Evolutionary conservation across 257 asterid species (phyloP).

Genomic region (Mentha longifolia): DNA sequence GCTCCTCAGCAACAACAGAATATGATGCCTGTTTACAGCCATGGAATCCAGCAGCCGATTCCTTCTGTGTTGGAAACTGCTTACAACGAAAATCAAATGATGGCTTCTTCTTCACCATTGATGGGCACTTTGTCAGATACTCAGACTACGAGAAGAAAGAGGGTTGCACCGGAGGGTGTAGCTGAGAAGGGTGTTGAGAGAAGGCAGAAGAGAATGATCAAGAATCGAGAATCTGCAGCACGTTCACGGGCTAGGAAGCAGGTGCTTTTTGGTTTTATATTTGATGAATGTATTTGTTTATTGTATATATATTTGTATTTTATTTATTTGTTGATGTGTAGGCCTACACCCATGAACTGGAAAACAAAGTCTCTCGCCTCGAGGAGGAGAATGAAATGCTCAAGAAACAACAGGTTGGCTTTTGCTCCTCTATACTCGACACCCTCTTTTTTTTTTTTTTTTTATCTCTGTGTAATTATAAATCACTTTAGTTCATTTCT

Average conservation of each 20-base stretch:
- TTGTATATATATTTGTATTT: constrained; percentile 16
- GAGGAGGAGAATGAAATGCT: constrained; percentile 91
- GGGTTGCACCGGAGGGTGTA: constrained; percentile 58
- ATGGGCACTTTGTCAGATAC: constrained; percentile 73
- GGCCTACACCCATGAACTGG: constrained; percentile 92
- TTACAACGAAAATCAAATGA: constrained; percentile 59
- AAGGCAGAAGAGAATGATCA: constrained; percentile 98
- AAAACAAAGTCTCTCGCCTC: constrained; percentile 74
- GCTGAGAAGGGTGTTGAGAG: constrained; percentile 80
- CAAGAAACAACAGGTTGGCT: constrained; percentile 65
- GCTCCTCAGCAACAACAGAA: constrained; percentile 40
- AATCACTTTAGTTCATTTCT: neutral
- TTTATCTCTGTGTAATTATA: neutral
- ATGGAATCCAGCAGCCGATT: constrained; percentile 55
- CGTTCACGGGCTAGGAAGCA: constrained; percentile 97
- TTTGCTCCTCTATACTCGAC: constrained; percentile 11
- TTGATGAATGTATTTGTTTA: neutral
- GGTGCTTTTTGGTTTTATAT: constrained; percentile 44
- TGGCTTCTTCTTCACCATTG: constrained; percentile 59
- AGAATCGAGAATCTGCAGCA: constrained; percentile 97
- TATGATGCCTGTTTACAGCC: constrained; percentile 56
- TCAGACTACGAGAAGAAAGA: constrained; percentile 67
- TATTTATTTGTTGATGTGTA: constrained; percentile 34
- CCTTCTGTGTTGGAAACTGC: constrained; percentile 55
- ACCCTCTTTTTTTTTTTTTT: neutral